phyloP scores from a whole-genome alignment of 164 flowering plant species.

The Vitis labrusca region DNA sequence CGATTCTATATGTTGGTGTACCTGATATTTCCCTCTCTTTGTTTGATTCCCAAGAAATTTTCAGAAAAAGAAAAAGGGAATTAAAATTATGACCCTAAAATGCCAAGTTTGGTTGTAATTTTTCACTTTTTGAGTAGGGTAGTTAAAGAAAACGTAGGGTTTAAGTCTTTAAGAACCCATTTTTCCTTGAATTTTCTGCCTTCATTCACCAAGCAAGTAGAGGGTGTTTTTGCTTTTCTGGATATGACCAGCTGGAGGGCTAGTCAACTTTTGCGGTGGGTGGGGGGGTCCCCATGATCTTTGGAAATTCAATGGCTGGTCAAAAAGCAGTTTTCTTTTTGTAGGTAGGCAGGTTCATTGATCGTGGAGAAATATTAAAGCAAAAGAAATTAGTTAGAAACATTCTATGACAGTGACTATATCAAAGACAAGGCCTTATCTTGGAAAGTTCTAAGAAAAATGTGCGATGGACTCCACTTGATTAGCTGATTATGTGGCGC shows the following conservation, averaged over 20 bases:
- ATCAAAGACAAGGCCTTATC: constrained; percentile 3
- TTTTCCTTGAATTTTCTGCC: no score
- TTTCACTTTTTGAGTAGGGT: no score
- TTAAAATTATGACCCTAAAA: no score
- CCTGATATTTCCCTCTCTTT: background rate
- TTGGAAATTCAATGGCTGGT: constrained; percentile 1
- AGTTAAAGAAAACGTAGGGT: no score
- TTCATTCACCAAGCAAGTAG: background rate
- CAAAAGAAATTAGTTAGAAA: constrained; percentile 5
- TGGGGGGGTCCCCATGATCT: background rate
- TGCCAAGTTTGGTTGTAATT: no score
- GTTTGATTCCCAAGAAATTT: background rate
- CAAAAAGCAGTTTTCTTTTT: constrained; percentile 11
- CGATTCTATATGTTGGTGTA: background rate
- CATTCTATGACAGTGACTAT: constrained; percentile 10
- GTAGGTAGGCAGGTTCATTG: constrained; percentile 12
- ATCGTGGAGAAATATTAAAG: background rate
- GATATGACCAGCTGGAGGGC: background rate
- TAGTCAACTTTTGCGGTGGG: no score
- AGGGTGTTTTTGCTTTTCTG: background rate
- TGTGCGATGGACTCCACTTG: background rate
- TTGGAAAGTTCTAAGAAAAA: constrained; percentile 4
- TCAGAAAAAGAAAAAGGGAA: background rate
- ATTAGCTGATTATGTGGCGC: constrained; percentile 5
- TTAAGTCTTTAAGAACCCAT: no score